phyloP scores from a whole-genome alignment of 1,284 basidiomycete species.

The Marasmius sp. region DNA sequence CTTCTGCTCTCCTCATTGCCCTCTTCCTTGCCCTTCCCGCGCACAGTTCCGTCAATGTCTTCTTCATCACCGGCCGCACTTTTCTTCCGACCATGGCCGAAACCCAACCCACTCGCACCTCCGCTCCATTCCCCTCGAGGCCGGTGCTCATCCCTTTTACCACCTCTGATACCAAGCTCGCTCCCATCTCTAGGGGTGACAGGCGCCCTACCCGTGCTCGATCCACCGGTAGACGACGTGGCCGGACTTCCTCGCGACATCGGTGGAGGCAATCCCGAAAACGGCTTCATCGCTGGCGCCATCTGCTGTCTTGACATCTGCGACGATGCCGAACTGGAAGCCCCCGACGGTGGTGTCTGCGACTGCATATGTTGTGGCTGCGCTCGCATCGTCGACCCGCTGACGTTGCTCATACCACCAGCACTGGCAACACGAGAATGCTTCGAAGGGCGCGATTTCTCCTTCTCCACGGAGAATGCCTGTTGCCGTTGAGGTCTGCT shows the following conservation, averaged over 20 bases:
- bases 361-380: not conserved
- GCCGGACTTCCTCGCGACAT: conserved; percentile 61
- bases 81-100: conserved; percentile 44
- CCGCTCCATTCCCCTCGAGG: conserved; percentile 24
- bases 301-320: not conserved
- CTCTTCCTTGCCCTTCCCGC: conserved; percentile 29
- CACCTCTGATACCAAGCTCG: conserved; percentile 48
- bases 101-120: conserved; percentile 33
- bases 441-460: not conserved
- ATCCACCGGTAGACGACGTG: conserved; percentile 72
- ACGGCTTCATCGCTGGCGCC: conserved; percentile 13
- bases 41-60: conserved; percentile 22
- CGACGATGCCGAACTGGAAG: not conserved
- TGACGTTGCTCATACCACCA: not conserved
- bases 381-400: not conserved
- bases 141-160: conserved; percentile 9
- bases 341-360: not conserved
- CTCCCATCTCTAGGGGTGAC: conserved; percentile 75
- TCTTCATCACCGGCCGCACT: conserved; percentile 64
- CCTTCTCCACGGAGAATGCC: not conserved
- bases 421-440: not conserved
- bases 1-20: conserved; percentile 49
- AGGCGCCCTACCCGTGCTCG: conserved; percentile 69
- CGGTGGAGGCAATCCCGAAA: conserved; percentile 10
- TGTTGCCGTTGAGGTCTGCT: not conserved